Base-by-base conservation (phyloP, 108 stramenopile genomes). In the Bacterosira constricta region DNA sequence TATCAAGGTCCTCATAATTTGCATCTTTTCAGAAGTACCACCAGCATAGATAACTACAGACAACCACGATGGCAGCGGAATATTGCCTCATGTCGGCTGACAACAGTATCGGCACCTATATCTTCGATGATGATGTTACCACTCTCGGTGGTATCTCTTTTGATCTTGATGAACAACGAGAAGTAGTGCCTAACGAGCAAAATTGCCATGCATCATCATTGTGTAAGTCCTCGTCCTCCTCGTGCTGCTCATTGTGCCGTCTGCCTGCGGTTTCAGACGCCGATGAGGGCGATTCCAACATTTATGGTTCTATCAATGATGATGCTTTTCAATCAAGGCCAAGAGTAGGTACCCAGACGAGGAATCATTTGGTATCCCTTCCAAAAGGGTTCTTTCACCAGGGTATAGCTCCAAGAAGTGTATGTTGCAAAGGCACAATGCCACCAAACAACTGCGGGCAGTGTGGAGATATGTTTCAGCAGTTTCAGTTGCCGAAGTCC, bases 171-270 rank as follows among this genome's bases (percentile, higher is more conserved):
- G 41, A 2, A 42, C 41, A 7, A n/a, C 41, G n/a, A 42, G 9
- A 1, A 42, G 41, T 42, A n/a, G 12, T 11, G 41, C 17, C 15
- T 11, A n/a, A 42, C 3, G 41, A 42, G 15, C 12, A 11, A 42
- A 11, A 12, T n/a, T n/a, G 41, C 41, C 12, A 42, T 42, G 8
- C 17, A 42, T 42, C 41, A 2, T n/a, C 41, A n/a, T 42, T 12
- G 41, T 42, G 41, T n/a, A 42, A 42, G 41, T 42, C 10, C 41
- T 4, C 41, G 11, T 44, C 42, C 25, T 70, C 38, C 3, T 68
- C 69, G 4, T 70, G 69, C 47, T 70, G 69, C 35, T 70, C 58
- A 21, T 50, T 60, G 6, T 70, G 69, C 36, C 57, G 58, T 9
- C 56, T 49, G 29, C 32, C 44, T 12, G 29, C 36, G 0, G 69